Base-by-base conservation (phyloP, 331 rosid genomes). In the Prunus yedoensis region DNA sequence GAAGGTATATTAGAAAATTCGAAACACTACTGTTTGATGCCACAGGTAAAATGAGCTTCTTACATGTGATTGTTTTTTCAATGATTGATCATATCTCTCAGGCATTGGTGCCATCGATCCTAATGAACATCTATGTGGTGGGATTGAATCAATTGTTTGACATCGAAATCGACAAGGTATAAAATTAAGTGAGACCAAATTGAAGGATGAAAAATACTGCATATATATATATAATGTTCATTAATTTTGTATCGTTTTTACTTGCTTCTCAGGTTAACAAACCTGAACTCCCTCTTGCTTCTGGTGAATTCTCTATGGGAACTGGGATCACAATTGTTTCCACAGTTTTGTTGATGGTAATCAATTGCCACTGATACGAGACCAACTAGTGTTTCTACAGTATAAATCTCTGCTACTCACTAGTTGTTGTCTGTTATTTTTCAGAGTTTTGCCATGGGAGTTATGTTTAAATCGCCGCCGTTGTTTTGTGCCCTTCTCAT, bases 51-150 rank as follows among this genome's bases (percentile, higher is more conserved):
- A 52, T 52, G 20, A 8, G 57, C 16, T 14, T 52, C 6, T 7
- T 52, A 68, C 45, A 8, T 68, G 2, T 23, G 16, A 11, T 10
- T 10, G 16, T 47, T 47, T 11, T 30, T 43, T 32, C 41, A 38
- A 35, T 6, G 38, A 38, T 38, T 38, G 8, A 21, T 47, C 21
- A 23, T 11, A 35, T 54, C 38, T 72, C 43, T 41, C 61, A 72
- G 76, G 76, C 76, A 41, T 25, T 72, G 76, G 46, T 43, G 51
- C 76, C 76, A 9, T 72, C 76, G 1, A 51, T 72, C 6, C 30
- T 72, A 2, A 72, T 72, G 76, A 72, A 72, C 76, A 72, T 72
- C 1, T 72, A 72, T 58, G 76, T 72, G 27, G 76, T 72, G 43
- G 76, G 76, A 3, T 23, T 72, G 76, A 72, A 72, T 58, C 76